Conservation (phyloP, 2,329 filamentous ascomycete genomes). For the Botrytis byssoidea region DNA sequence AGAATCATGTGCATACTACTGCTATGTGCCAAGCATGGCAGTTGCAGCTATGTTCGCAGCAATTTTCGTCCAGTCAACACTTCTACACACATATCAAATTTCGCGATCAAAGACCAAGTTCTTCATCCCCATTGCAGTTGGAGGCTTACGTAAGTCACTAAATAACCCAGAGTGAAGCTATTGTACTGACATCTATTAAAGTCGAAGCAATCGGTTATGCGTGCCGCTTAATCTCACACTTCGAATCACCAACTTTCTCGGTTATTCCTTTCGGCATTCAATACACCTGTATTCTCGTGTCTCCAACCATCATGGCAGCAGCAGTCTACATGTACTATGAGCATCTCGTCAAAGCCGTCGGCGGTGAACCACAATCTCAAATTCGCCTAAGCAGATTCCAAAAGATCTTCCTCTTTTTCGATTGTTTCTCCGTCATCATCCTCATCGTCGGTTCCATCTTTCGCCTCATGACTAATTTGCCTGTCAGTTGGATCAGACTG, state of each 20-base stretch:
- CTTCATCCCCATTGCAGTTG: constrained; percentile 5
- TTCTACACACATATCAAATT: constrained; percentile 3
- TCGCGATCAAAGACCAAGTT: background rate
- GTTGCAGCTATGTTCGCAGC: background rate
- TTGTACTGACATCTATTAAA: background rate
- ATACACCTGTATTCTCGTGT: constrained; percentile 12
- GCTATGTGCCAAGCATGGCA: background rate
- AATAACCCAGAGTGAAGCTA: background rate
- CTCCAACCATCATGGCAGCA: constrained; percentile 16
- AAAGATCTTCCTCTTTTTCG: constrained; percentile 16
- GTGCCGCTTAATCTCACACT: constrained; percentile 4
- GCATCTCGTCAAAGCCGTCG: background rate
- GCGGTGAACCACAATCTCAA: background rate
- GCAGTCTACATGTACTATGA: constrained; percentile 18
- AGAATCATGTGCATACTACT: constrained; percentile 18
- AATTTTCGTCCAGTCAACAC: background rate
- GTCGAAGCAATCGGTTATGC: constrained; percentile 17
- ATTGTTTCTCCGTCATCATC: constrained; percentile 4
- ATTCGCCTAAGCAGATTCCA: constrained; percentile 11
- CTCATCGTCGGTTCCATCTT: constrained; percentile 9
- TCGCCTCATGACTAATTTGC: background rate
- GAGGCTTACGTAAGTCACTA: constrained; percentile 4
- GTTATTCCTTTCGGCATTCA: constrained; percentile 12
- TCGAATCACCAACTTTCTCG: constrained; percentile 12
- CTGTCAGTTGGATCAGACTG: constrained; percentile 7